Percentiles rank a stretch among this genome's conserved stretches.
phyloP scores from a whole-genome alignment of 495 filamentous ascomycete species.

The Glarea lozoyensis region DNA sequence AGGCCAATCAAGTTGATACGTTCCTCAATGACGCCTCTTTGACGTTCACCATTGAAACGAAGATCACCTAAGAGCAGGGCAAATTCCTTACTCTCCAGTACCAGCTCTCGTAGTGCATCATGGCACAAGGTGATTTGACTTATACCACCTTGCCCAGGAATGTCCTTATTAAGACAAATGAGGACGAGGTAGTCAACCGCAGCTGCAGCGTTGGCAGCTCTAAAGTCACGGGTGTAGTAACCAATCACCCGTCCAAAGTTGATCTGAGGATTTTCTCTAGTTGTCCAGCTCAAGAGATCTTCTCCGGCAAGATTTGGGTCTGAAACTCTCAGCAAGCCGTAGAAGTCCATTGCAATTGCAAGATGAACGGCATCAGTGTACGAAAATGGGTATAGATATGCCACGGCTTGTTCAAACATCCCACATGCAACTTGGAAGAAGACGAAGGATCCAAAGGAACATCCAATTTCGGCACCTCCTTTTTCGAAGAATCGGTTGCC shows the following conservation, averaged over 20 bases:
- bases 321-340: conserved; percentile 80
- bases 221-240: conserved; percentile 92
- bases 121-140: conserved; percentile 78
- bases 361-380: conserved; percentile 94
- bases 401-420: conserved; percentile 91
- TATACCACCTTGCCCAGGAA: conserved; percentile 61
- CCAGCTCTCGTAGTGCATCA: conserved; percentile 88
- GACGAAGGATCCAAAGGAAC: conserved; percentile 77
- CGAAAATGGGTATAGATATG: conserved; percentile 79
- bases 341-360: conserved; percentile 80
- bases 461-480: conserved; percentile 54
- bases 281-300: conserved; percentile 59
- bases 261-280: conserved; percentile 76
- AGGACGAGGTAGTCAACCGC: conserved; percentile 90
- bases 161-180: conserved; percentile 86
- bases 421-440: conserved; percentile 82
- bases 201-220: conserved; percentile 72
- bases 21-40: conserved; percentile 80
- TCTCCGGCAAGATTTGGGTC: conserved; percentile 59
- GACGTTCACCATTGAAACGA: conserved; percentile 65
- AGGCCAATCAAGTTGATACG: conserved; percentile 78
- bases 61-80: conserved; percentile 91
- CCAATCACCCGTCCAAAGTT: conserved; percentile 91
- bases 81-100: conserved; percentile 90
- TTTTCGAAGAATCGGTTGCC: conserved; percentile 79